Conservation (phyloP, 108 stramenopile species). For the Cyclotella baltica region DNA sequence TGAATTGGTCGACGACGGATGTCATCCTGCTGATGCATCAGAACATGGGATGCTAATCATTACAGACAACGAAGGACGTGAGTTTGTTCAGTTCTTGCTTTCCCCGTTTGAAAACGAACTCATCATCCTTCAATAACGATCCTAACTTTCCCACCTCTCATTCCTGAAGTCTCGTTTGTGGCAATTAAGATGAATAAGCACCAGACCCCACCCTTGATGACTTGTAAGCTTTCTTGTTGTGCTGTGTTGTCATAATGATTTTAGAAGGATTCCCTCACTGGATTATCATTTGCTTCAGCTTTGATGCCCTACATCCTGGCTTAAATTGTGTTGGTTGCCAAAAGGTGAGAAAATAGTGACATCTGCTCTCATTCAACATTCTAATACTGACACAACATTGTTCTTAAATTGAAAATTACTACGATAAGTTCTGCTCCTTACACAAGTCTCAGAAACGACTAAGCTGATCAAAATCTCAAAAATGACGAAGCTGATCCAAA, state of each 20-base stretch:
- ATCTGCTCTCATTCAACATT: conserved; percentile 74
- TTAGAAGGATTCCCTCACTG: background rate
- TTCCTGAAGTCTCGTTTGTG: conserved; percentile 48
- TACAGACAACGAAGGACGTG: conserved; percentile 44
- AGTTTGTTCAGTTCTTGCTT: background rate
- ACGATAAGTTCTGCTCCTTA: background rate
- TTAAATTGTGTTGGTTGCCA: conserved; percentile 47
- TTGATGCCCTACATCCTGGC: conserved; percentile 38
- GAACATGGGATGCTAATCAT: conserved; percentile 51
- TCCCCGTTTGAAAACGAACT: no score
- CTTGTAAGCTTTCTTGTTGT: background rate
- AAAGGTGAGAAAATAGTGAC: conserved; percentile 58
- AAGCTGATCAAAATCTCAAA: no score
- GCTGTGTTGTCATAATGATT: background rate
- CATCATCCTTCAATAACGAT: no score
- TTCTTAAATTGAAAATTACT: conserved; percentile 69
- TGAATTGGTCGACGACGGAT: conserved; percentile 26
- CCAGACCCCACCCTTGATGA: conserved; percentile 51
- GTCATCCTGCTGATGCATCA: conserved; percentile 29
- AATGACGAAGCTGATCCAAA: no score
- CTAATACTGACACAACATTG: conserved; percentile 60
- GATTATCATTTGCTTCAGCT: no score
- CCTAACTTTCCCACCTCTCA: background rate
- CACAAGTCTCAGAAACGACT: no score
- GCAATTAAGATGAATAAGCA: conserved; percentile 60